phyloP scores from a whole-genome alignment of 1,284 basidiomycete species.

The Sporisorium exsertum region DNA sequence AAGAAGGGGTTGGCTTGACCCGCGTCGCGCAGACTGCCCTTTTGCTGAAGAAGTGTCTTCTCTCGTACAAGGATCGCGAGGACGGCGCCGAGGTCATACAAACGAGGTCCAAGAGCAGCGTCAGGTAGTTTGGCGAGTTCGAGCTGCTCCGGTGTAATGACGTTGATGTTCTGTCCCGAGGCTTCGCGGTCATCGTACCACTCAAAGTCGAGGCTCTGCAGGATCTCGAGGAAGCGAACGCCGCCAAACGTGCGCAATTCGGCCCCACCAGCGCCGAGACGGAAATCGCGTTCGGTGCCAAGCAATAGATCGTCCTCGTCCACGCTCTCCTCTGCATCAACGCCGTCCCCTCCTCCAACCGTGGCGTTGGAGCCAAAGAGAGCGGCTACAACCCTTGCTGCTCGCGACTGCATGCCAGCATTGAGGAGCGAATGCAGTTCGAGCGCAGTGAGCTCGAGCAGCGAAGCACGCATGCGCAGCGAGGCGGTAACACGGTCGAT shows the following conservation, averaged over 20 bases:
- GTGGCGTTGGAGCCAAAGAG: constrained; percentile 58
- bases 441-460: constrained; percentile 86
- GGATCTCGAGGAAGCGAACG: constrained; percentile 87
- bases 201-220: constrained; percentile 85
- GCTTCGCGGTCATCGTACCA: constrained; percentile 79
- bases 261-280: constrained; percentile 38
- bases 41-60: constrained; percentile 52
- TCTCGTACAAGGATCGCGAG: constrained; percentile 69
- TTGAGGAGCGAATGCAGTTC: constrained; percentile 88
- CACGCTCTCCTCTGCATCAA: constrained; percentile 29
- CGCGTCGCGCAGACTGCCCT: constrained; percentile 52
- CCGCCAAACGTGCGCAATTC: constrained; percentile 71
- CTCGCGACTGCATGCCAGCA: constrained; percentile 72
- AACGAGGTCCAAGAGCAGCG: constrained; percentile 77
- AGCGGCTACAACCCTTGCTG: constrained; percentile 60
- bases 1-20: constrained; percentile 56
- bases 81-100: constrained; percentile 81
- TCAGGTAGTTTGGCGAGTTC: constrained; percentile 82
- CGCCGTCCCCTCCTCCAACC: constrained; percentile 26
- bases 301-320: constrained; percentile 50
- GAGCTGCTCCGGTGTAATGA: constrained; percentile 72
- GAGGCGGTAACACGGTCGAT: constrained; percentile 81
- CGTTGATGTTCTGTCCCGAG: constrained; percentile 76
- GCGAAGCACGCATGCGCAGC: constrained; percentile 83
- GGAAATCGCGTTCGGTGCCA: constrained; percentile 43